Conservation (phyloP, 768 basidiomycete genomes). For the Lactarius pseudohatsudake region DNA sequence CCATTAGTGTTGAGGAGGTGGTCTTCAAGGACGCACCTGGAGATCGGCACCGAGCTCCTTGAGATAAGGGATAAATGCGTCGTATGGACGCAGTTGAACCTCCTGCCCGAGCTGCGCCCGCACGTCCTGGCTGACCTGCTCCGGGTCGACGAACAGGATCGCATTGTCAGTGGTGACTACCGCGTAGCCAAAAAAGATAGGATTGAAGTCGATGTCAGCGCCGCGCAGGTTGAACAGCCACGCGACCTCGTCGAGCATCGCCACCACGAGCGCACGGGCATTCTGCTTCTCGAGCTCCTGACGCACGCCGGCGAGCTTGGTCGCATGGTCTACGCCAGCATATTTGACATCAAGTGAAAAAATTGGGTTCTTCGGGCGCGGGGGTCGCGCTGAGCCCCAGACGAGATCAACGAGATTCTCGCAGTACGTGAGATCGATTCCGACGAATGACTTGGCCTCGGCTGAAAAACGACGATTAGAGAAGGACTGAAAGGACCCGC, state of each 20-base stretch:
- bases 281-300: conserved; percentile 63
- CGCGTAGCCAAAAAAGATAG: conserved; percentile 92
- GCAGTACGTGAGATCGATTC: conserved; percentile 67
- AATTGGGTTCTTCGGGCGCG: conserved; percentile 63
- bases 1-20: not conserved
- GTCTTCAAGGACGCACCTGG: not conserved
- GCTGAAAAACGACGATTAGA: conserved; percentile 37
- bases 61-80: conserved; percentile 63
- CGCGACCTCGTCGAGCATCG: conserved; percentile 91
- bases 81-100: conserved; percentile 72
- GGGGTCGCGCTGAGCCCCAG: conserved; percentile 69
- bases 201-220: conserved; percentile 88
- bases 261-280: conserved; percentile 73
- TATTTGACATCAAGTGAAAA: conserved; percentile 73
- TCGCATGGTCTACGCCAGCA: conserved; percentile 61
- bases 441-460: conserved; percentile 58
- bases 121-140: conserved; percentile 49
- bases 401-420: conserved; percentile 78
- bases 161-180: conserved; percentile 60
- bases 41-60: conserved; percentile 45
- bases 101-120: conserved; percentile 52
- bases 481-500: not conserved
- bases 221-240: conserved; percentile 95
- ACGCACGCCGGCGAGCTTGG: conserved; percentile 69
- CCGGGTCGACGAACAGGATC: conserved; percentile 65